Evolutionary conservation across 768 basidiomycete species (phyloP).

Genomic region (Lactarius sp.): DNA sequence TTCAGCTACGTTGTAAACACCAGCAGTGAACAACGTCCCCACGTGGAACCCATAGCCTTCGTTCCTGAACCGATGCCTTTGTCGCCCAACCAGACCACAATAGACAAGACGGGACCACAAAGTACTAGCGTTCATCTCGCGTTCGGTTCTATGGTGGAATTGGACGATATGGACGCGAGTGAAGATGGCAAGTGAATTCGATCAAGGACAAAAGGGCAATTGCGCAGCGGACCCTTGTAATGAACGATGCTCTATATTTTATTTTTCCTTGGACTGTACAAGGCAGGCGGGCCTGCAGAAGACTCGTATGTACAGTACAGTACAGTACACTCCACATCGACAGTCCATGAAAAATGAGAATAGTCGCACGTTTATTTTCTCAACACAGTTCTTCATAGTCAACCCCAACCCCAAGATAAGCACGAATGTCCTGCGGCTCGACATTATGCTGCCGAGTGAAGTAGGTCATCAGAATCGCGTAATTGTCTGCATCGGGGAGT

Average conservation of each 20-base stretch:
- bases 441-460: conserved; percentile 60
- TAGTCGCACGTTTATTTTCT: not conserved
- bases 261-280: not conserved
- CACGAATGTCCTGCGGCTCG: conserved; percentile 57
- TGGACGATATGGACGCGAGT: not conserved
- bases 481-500: conserved; percentile 51
- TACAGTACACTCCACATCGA: not conserved
- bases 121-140: not conserved
- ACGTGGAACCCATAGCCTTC: not conserved
- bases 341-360: not conserved
- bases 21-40: not conserved
- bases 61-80: not conserved
- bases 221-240: not conserved
- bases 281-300: not conserved
- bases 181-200: not conserved
- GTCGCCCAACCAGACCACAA: not conserved
- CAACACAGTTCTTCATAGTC: conserved; percentile 72
- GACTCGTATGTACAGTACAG: not conserved
- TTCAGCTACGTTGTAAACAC: not conserved
- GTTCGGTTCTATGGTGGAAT: not conserved
- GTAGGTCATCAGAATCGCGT: conserved; percentile 55
- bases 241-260: not conserved
- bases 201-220: not conserved
- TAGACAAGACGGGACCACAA: not conserved
- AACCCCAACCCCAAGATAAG: conserved; percentile 60